Percentiles rank a stretch among this genome's conserved stretches.
These are phyloP conservation scores for Globisporangium carolinianum DNA, from an alignment of 352 stramenopile species.

Conservation along the genomic window DNA sequence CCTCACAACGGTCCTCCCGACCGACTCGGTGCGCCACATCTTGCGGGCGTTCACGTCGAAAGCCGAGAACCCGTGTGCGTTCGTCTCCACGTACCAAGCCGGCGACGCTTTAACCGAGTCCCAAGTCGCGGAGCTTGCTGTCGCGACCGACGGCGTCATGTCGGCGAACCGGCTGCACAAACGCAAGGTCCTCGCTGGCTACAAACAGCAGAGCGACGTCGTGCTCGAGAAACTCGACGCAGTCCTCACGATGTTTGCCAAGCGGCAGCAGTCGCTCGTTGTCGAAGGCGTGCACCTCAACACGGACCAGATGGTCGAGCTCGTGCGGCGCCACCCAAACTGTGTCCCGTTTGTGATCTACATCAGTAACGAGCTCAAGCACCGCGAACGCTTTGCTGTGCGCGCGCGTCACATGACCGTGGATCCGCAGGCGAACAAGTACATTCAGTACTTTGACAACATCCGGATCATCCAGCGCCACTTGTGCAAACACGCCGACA, in stretches of 20 bases:
- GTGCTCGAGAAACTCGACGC: conserved; percentile 81
- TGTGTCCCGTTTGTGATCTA: conserved; percentile 87
- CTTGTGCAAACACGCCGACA: conserved; percentile 79
- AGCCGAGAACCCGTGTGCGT: conserved; percentile 70
- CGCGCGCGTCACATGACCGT: conserved; percentile 85
- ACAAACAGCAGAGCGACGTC: conserved; percentile 75
- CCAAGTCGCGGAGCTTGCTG: conserved; percentile 40
- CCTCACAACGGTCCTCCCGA: conserved; percentile 79
- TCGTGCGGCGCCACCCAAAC: conserved; percentile 75
- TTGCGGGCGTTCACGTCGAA: conserved; percentile 76
- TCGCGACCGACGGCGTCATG: conserved; percentile 33
- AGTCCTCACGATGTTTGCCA: conserved; percentile 83
- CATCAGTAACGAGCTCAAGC: conserved; percentile 86
- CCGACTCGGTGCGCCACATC: conserved; percentile 82
- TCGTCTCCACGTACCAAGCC: conserved; percentile 86
- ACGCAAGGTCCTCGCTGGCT: conserved; percentile 72
- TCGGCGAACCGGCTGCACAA: conserved; percentile 73
- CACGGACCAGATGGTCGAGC: conserved; percentile 70
- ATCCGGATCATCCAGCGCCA: conserved; percentile 86
- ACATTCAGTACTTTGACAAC: conserved; percentile 89
- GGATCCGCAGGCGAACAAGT: conserved; percentile 86
- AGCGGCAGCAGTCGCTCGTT: conserved; percentile 73
- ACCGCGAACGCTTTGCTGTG: conserved; percentile 81
- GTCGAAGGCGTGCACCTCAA: conserved; percentile 85
- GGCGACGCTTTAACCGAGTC: conserved; percentile 55